phyloP scores from a whole-genome alignment of 164 flowering plant genomes.

The grape (Vitis vinifera) region ASM3070453v1 NC_081823.1:7863501-7864000 shows the following conservation, averaged over 20 bases:
- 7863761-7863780: slow-evolving; percentile 88
- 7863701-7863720: too few species aligned
- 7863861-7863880: slow-evolving; percentile 6
- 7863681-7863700: slow-evolving; percentile 4
- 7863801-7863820: slow-evolving; percentile 97
- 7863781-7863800: slow-evolving; percentile 99
- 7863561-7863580: slow-evolving; percentile 75
- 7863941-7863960: slow-evolving; percentile 85
- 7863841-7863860: slow-evolving; percentile 14
- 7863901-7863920: slow-evolving; percentile 16
- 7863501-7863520: not conserved
- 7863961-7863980: slow-evolving; percentile 84
- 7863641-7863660: slow-evolving; percentile 19
- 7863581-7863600: slow-evolving; percentile 97
- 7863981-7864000: slow-evolving; percentile 98
- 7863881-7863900: not conserved
- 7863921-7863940: slow-evolving; percentile 97
- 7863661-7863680: slow-evolving; percentile 5
- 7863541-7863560: slow-evolving; percentile 98
- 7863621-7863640: slow-evolving; percentile 39
- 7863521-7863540: slow-evolving; percentile 86
- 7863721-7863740: too few species aligned
- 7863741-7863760: slow-evolving; percentile 38
- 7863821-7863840: slow-evolving; percentile 99
- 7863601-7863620: slow-evolving; percentile 51